Percentiles rank a stretch among this genome's conserved stretches.
phyloP scores from a whole-genome alignment of 768 basidiomycete species.

The Leccinum subgranulosum region DNA sequence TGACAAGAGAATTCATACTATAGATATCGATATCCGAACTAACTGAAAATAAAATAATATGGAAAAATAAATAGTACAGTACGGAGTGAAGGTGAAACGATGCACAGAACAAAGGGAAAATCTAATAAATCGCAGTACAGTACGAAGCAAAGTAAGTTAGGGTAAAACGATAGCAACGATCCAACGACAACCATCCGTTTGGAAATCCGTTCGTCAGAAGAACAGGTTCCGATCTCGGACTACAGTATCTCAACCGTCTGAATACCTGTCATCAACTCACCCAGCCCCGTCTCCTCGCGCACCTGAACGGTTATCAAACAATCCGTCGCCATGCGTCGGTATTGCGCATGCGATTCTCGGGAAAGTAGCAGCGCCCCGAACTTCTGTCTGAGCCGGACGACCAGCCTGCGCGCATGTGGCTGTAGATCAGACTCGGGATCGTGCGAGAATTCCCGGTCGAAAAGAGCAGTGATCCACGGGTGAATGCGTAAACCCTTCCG shows the following conservation, averaged over 20 bases:
- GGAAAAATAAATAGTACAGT: no score
- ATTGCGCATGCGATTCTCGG: not conserved
- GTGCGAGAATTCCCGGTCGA: not conserved
- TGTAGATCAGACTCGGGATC: not conserved
- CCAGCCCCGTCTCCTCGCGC: not conserved
- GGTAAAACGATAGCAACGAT: not conserved
- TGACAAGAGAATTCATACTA: no score
- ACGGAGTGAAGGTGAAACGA: no score
- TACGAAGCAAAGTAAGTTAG: not conserved
- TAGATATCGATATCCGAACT: no score
- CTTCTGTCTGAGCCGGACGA: conserved; percentile 1
- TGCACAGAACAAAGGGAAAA: not conserved
- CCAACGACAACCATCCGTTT: not conserved
- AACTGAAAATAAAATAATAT: no score
- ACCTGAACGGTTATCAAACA: conserved; percentile 5
- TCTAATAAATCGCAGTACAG: not conserved
- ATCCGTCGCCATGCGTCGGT: conserved; percentile 16
- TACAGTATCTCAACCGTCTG: conserved; percentile 1
- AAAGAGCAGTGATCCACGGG: not conserved
- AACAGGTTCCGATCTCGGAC: not conserved
- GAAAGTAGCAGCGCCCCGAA: conserved; percentile 10
- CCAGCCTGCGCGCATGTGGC: not conserved
- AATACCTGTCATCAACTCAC: not conserved
- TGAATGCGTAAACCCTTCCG: not conserved
- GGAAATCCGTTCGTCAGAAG: not conserved